Percentiles rank a stretch among this genome's conserved stretches.
phyloP scores from a whole-genome alignment of 306 rosid genomes.

The Pyrus pyrifolia region DNA sequence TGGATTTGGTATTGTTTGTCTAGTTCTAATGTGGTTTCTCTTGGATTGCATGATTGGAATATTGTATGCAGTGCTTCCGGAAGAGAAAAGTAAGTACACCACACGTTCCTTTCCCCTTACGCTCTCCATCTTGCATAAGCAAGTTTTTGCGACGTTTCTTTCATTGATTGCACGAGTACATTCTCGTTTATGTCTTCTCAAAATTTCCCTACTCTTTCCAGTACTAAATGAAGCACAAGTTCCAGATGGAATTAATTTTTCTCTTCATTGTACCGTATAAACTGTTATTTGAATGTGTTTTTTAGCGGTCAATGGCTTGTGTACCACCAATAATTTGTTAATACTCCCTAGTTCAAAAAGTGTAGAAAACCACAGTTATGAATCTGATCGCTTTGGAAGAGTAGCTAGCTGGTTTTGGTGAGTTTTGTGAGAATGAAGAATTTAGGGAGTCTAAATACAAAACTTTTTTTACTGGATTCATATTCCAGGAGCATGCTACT shows the following conservation, averaged over 20 bases:
- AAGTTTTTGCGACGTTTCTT: not conserved
- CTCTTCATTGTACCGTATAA: not conserved
- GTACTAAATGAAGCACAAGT: not conserved
- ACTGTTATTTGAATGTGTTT: not conserved
- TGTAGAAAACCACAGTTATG: not conserved
- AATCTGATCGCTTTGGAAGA: not conserved
- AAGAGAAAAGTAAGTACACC: constrained; percentile 75
- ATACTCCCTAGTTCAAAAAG: not conserved
- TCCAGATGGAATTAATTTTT: not conserved
- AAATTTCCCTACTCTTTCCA: not conserved
- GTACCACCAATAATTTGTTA: not conserved
- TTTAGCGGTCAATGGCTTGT: not conserved
- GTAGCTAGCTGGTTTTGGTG: not conserved
- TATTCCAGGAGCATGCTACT: not conserved
- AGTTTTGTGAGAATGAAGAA: not conserved
- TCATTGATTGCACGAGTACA: not conserved
- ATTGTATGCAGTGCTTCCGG: constrained; percentile 58
- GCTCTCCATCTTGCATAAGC: not conserved
- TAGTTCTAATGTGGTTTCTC: constrained; percentile 23
- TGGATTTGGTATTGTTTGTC: not conserved
- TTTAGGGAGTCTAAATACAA: not conserved
- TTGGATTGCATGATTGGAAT: constrained; percentile 43
- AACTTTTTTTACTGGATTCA: not conserved
- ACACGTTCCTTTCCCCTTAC: constrained; percentile 5
- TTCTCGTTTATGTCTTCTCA: not conserved